phyloP scores from a whole-genome alignment of 192 early-diverging fungal species.

The Linnemannia elongata region DNA sequence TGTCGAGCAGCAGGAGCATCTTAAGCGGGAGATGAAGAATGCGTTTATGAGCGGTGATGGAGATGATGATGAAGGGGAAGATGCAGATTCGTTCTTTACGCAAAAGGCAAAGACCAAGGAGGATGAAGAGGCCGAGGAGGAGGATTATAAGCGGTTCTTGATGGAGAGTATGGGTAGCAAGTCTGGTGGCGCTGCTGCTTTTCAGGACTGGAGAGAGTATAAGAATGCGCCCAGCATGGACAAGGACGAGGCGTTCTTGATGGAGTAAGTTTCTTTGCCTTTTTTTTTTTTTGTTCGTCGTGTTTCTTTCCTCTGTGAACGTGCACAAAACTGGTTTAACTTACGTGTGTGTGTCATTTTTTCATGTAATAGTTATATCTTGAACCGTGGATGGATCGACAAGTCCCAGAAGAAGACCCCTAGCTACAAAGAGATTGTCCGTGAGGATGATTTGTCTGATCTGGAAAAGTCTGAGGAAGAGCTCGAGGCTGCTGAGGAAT shows the following conservation, averaged over 20 bases:
- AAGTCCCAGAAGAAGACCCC: slow-evolving; percentile 73
- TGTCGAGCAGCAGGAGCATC: slow-evolving; percentile 86
- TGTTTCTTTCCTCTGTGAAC: not conserved
- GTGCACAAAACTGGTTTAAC: not conserved
- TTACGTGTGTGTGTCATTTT: not conserved
- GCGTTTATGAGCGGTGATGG: slow-evolving; percentile 56
- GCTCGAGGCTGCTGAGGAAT: slow-evolving; percentile 86
- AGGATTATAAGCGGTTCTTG: slow-evolving; percentile 91
- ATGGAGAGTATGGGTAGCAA: slow-evolving; percentile 79
- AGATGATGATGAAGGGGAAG: slow-evolving; percentile 69
- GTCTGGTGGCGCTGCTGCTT: slow-evolving; percentile 64
- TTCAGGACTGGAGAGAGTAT: slow-evolving; percentile 73
- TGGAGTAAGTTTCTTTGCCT: slow-evolving; percentile 68
- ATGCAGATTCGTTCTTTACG: slow-evolving; percentile 77
- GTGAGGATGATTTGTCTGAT: slow-evolving; percentile 71
- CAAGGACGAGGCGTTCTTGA: slow-evolving; percentile 78
- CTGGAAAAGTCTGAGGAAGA: slow-evolving; percentile 79
- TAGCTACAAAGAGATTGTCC: slow-evolving; percentile 79
- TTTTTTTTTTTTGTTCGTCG: not conserved
- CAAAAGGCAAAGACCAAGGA: slow-evolving; percentile 80
- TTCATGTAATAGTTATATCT: slow-evolving; percentile 73
- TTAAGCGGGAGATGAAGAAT: slow-evolving; percentile 79
- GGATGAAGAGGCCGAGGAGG: slow-evolving; percentile 86
- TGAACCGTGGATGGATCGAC: slow-evolving; percentile 96
- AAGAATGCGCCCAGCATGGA: slow-evolving; percentile 65